Conservation (phyloP, 805 yeast species). For the Starmerella cellae region DNA sequence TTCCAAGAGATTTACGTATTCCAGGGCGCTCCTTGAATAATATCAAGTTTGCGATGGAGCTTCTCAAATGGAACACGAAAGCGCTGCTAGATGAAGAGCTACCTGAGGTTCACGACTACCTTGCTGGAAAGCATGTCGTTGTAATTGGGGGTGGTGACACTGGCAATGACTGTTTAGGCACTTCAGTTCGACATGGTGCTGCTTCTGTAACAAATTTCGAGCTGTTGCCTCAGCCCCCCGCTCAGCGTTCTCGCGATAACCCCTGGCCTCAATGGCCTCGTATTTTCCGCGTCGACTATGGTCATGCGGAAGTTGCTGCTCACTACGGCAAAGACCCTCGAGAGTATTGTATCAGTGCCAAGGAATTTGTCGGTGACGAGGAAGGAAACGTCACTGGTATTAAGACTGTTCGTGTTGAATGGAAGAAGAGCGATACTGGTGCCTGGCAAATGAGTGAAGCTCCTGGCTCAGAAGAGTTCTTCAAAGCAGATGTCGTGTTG, state of each 20-base stretch:
- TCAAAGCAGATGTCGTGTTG: slow-evolving; percentile 87
- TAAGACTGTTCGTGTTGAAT: slow-evolving; percentile 92
- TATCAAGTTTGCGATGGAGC: slow-evolving; percentile 89
- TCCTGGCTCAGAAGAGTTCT: slow-evolving; percentile 85
- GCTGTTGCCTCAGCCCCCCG: slow-evolving; percentile 83
- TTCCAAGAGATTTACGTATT: slow-evolving; percentile 86
- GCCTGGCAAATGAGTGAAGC: slow-evolving; percentile 99
- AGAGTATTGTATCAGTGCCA: slow-evolving; percentile 87
- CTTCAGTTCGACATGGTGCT: slow-evolving; percentile 94
- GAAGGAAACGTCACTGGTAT: slow-evolving; percentile 92
- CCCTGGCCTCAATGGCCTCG: slow-evolving; percentile 99
- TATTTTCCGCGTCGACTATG: slow-evolving; percentile 93
- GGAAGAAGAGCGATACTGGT: slow-evolving; percentile 90
- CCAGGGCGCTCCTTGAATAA: slow-evolving; percentile 87
- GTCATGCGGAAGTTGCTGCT: slow-evolving; percentile 86
- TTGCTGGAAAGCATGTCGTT: slow-evolving; percentile 79
- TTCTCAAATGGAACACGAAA: slow-evolving; percentile 76
- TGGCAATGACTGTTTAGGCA: slow-evolving; percentile 97
- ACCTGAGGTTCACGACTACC: slow-evolving; percentile 54
- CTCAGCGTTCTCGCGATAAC: slow-evolving; percentile 75
- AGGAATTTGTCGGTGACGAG: slow-evolving; percentile 90
- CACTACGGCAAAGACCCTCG: slow-evolving; percentile 97
- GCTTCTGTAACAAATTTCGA: slow-evolving; percentile 88
- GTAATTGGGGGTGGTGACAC: slow-evolving; percentile 99
- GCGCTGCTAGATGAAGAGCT: slow-evolving; percentile 72